phyloP scores from a whole-genome alignment of 2,329 filamentous ascomycete genomes.

The Arachnomyces sp. region DNA sequence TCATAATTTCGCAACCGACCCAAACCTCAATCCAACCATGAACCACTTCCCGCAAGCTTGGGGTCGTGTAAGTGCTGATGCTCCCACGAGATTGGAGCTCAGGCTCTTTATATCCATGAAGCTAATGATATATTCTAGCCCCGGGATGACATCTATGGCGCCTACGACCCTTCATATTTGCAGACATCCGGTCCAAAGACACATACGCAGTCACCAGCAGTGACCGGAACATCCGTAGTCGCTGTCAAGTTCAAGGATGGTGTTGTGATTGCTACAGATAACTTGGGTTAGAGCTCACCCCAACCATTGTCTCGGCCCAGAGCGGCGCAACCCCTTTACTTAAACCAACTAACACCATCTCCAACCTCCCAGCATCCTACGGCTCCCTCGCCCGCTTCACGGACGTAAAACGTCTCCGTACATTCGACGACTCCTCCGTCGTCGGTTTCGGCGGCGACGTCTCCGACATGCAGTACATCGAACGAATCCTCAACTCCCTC shows the following conservation, averaged over 20 bases:
- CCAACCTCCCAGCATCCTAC: conserved; percentile 65
- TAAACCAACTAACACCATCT: conserved; percentile 3
- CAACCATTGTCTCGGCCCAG: conserved; percentile 8
- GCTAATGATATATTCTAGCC: conserved; percentile 54
- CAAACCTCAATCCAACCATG: conserved; percentile 37
- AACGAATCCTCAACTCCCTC: conserved; percentile 78
- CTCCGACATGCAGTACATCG: conserved; percentile 97
- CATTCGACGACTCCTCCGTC: conserved; percentile 74
- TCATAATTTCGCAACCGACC: conserved; percentile 4
- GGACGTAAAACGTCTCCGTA: conserved; percentile 87
- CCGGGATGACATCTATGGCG: conserved; percentile 91
- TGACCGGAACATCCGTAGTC: conserved; percentile 92
- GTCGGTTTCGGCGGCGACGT: conserved; percentile 95
- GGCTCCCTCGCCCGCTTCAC: conserved; percentile 94
- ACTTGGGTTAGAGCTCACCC: conserved; percentile 82
- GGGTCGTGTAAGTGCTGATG: conserved; percentile 48
- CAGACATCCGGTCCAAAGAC: conserved; percentile 61
- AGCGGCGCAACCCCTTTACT: neutral
- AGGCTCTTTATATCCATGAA: conserved; percentile 4
- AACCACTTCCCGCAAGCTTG: conserved; percentile 59
- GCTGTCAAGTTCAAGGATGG: conserved; percentile 94
- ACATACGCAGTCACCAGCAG: conserved; percentile 85
- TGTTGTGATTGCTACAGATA: conserved; percentile 94
- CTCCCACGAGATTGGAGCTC: neutral
- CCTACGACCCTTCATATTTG: conserved; percentile 83